A percentile compares a stretch with the other conserved stretches of the same genome.
These are phyloP conservation scores for Zygotorulaspora danielsina DNA, from an alignment of 805 yeast species.

Conservation along the genomic window DNA sequence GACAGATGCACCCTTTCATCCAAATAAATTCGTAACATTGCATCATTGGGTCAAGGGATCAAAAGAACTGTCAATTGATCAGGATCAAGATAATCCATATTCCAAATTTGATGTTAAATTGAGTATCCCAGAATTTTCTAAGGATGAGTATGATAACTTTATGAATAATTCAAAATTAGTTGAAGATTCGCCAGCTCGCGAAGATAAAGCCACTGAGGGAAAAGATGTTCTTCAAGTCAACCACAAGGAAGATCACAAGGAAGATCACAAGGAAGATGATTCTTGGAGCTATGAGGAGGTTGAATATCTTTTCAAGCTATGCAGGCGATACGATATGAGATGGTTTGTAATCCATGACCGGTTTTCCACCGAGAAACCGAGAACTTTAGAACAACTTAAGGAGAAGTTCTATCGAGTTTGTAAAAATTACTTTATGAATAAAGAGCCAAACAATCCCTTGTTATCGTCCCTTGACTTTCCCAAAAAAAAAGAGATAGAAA, in stretches of 20 bases:
- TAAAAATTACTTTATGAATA: conserved; percentile 46
- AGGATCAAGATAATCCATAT: conserved; percentile 48
- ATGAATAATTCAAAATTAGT: conserved; percentile 37
- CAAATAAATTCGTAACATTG: conserved; percentile 52
- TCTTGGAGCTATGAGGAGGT: conserved; percentile 78
- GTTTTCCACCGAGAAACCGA: conserved; percentile 32
- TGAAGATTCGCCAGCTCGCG: conserved; percentile 10
- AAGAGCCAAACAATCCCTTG: conserved; percentile 45
- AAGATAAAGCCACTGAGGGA: conserved; percentile 11
- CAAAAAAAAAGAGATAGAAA: conserved; percentile 64
- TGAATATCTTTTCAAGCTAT: conserved; percentile 66
- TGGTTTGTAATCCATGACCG: conserved; percentile 68
- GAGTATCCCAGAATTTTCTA: conserved; percentile 63
- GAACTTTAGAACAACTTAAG: conserved; percentile 75
- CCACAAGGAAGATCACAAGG: conserved; percentile 7
- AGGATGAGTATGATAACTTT: conserved; percentile 54
- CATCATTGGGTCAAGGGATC: conserved; percentile 87
- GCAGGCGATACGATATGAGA: conserved; percentile 48
- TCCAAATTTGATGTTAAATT: conserved; percentile 68
- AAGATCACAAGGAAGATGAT: conserved; percentile 6
- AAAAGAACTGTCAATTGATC: conserved; percentile 38
- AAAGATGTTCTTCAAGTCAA: background rate
- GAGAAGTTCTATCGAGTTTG: conserved; percentile 73
- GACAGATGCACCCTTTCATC: conserved; percentile 62
- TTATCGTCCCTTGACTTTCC: conserved; percentile 66